These are phyloP conservation scores for Mucor lusitanicus DNA, from an alignment of 371 early-diverging fungal genomes.

Conservation along the genomic window DNA sequence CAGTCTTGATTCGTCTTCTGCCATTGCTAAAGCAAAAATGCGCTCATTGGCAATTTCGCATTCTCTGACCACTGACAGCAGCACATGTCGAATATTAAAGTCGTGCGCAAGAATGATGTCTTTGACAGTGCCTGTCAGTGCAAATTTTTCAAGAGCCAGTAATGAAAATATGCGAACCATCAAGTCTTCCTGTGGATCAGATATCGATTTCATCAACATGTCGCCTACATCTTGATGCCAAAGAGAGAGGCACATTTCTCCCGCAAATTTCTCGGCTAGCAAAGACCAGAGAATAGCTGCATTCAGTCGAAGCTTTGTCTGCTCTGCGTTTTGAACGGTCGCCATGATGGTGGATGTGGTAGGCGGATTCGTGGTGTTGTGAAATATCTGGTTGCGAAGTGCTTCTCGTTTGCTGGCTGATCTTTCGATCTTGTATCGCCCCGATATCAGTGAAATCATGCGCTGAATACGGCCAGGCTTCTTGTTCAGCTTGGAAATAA, in stretches of 20 bases:
- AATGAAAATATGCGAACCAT: conserved; percentile 40
- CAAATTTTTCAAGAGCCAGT: conserved; percentile 51
- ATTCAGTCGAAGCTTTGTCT: conserved; percentile 28
- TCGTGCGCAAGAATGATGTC: conserved; percentile 29
- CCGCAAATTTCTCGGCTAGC: conserved; percentile 49
- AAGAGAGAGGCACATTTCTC: conserved; percentile 39
- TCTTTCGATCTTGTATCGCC: conserved; percentile 11
- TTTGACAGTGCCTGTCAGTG: conserved; percentile 43
- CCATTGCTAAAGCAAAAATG: conserved; percentile 13
- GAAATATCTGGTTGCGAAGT: conserved; percentile 7
- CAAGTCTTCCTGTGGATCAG: conserved; percentile 32
- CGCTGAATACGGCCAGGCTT: conserved; percentile 26
- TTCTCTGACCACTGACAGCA: conserved; percentile 32
- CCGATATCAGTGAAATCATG: conserved; percentile 21
- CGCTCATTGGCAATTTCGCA: conserved; percentile 35
- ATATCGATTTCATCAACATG: conserved; percentile 30
- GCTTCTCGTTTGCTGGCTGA: conserved; percentile 11
- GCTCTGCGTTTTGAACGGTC: conserved; percentile 1
- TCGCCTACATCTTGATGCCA: conserved; percentile 43
- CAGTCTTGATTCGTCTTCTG: conserved; percentile 5
- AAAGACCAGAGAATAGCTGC: conserved; percentile 45
- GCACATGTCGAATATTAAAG: conserved; percentile 24
- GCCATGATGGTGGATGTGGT: conserved; percentile 2
- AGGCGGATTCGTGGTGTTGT: background rate
- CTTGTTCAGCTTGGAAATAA: conserved; percentile 31